Percentiles rank a stretch among this genome's conserved stretches.
phyloP scores from a whole-genome alignment of 208 protist genomes.

The Leishmania major region DNA sequence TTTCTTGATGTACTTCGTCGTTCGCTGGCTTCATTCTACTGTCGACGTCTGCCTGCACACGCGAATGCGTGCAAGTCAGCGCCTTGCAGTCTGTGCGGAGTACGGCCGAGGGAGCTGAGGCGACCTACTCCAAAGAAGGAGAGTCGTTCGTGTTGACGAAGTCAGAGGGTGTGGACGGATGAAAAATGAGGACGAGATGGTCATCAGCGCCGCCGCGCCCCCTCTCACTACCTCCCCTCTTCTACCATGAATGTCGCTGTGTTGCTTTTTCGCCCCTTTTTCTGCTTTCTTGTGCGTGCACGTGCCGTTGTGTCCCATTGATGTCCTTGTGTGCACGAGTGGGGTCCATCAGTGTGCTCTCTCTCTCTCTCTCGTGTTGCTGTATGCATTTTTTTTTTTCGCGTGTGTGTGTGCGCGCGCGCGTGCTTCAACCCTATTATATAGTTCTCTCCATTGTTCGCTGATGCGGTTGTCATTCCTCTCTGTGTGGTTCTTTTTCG shows the following conservation, averaged over 20 bases:
- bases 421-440: neutral
- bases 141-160: neutral
- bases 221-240: neutral
- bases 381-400: neutral
- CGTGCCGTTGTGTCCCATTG: neutral
- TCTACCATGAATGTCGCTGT: neutral
- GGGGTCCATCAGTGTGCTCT: too few relatives aligned
- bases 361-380: neutral
- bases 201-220: neutral
- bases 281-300: neutral
- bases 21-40: neutral
- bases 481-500: neutral
- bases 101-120: neutral
- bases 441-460: neutral
- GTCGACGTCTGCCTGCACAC: neutral
- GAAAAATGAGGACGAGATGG: neutral
- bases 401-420: neutral
- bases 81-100: neutral
- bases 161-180: neutral
- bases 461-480: neutral
- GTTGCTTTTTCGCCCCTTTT: neutral
- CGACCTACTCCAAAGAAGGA: neutral
- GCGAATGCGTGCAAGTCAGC: neutral
- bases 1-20: constrained; percentile 4
- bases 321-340: neutral